phyloP scores from a whole-genome alignment of 2,329 filamentous ascomycete genomes.

The Zelopaecilomyces penicillatus region DNA sequence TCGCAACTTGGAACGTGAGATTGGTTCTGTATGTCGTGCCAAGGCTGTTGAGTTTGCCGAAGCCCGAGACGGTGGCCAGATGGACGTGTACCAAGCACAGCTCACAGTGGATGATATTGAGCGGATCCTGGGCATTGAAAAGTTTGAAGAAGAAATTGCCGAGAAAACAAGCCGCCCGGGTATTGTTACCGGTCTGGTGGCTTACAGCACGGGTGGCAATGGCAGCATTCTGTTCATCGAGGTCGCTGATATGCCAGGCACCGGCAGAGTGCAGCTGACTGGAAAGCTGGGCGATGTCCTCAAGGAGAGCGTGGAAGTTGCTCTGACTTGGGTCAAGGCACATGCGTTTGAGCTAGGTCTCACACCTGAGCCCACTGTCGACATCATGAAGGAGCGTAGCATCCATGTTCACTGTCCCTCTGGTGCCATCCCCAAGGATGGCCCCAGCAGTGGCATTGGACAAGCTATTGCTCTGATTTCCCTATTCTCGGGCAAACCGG shows the following conservation, averaged over 20 bases:
- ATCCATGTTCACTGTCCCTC: slow-evolving; percentile 95
- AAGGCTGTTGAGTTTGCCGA: slow-evolving; percentile 95
- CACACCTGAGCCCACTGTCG: slow-evolving; percentile 68
- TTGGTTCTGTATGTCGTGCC: slow-evolving; percentile 86
- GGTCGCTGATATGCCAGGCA: slow-evolving; percentile 93
- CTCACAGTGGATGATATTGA: slow-evolving; percentile 78
- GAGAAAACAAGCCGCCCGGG: slow-evolving; percentile 78
- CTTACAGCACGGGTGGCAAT: slow-evolving; percentile 86
- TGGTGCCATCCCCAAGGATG: slow-evolving; percentile 92
- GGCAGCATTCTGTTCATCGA: slow-evolving; percentile 98
- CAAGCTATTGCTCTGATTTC: slow-evolving; percentile 91
- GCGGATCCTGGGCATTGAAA: slow-evolving; percentile 83
- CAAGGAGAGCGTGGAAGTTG: slow-evolving; percentile 95
- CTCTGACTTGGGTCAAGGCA: slow-evolving; percentile 92
- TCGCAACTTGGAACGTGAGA: slow-evolving; percentile 89
- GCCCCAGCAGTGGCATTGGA: slow-evolving; percentile 77
- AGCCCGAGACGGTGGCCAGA: slow-evolving; percentile 64
- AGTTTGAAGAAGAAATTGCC: slow-evolving; percentile 91
- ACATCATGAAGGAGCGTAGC: slow-evolving; percentile 92
- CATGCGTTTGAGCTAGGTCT: slow-evolving; percentile 88
- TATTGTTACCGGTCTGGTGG: slow-evolving; percentile 91
- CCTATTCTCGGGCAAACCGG: slow-evolving; percentile 75
- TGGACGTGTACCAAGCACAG: slow-evolving; percentile 62
- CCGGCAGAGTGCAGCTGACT: slow-evolving; percentile 85
- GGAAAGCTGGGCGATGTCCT: slow-evolving; percentile 94